Evolutionary conservation across 192 early-diverging fungal genomes (phyloP).

Genomic region (Diversispora eburnea): DNA sequence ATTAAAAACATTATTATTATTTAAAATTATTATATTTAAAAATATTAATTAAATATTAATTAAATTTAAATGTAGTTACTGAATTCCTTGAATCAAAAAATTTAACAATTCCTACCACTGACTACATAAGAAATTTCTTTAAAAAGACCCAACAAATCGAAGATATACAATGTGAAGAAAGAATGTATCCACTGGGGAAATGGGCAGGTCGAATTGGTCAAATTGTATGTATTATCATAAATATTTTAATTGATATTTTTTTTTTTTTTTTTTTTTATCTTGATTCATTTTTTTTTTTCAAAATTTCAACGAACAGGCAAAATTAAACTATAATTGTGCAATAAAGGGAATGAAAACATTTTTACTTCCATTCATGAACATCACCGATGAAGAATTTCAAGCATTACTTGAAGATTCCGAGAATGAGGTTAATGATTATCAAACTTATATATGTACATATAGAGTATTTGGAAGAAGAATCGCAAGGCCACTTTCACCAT

Average conservation of each 20-base stretch:
- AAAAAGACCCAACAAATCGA: neutral
- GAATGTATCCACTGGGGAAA: neutral
- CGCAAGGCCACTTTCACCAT: too few species aligned
- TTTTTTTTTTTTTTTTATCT: neutral
- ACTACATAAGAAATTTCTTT: neutral
- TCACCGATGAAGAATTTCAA: neutral
- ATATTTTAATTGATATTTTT: neutral
- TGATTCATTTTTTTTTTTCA: neutral
- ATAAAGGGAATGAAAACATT: neutral
- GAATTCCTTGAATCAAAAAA: neutral
- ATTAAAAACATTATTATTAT: neutral
- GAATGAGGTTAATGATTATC: too few species aligned
- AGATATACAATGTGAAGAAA: constrained; percentile 3
- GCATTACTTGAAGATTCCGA: too few species aligned
- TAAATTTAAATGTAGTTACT: neutral
- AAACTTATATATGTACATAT: too few species aligned
- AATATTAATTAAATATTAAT: neutral
- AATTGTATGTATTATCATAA: constrained; percentile 6
- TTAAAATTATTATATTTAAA: neutral
- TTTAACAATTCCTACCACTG: neutral
- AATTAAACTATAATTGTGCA: neutral
- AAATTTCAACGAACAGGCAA: neutral
- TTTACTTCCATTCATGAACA: constrained; percentile 2
- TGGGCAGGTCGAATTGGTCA: constrained; percentile 7
- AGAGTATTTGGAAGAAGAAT: too few species aligned